Conservation (phyloP, 164 flowering plant species). For the Magnolia changhungtana region DNA sequence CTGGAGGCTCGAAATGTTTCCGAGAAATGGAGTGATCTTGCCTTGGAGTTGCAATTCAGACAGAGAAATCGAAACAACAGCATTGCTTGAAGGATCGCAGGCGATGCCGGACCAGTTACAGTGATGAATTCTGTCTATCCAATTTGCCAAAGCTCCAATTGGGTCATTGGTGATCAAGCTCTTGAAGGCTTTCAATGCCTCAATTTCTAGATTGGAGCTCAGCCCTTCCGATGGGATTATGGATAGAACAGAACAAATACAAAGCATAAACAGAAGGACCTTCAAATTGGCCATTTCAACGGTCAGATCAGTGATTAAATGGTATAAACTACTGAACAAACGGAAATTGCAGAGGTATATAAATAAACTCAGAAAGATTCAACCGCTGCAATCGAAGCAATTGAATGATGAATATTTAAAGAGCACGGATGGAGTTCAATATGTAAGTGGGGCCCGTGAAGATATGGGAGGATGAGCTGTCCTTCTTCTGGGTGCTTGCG, state of each 20-base stretch:
- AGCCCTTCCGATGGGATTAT: neutral
- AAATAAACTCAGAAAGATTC: neutral
- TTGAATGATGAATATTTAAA: neutral
- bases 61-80: slow-evolving; percentile 45
- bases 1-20: slow-evolving; percentile 62
- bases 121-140: slow-evolving; percentile 46
- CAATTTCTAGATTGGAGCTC: slow-evolving; percentile 32
- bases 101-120: slow-evolving; percentile 82
- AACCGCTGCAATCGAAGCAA: neutral
- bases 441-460: too few relatives aligned
- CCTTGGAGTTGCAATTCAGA: slow-evolving; percentile 48
- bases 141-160: slow-evolving; percentile 39
- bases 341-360: neutral
- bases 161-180: slow-evolving; percentile 50
- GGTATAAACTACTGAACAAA: neutral
- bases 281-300: neutral
- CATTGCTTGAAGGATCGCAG: slow-evolving; percentile 35
- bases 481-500: too few relatives aligned
- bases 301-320: neutral
- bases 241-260: neutral
- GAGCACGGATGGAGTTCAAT: neutral
- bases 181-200: slow-evolving; percentile 67
- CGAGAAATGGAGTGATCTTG: slow-evolving; percentile 50
- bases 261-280: neutral
- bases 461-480: too few relatives aligned